phyloP scores from a whole-genome alignment of 1,284 basidiomycete genomes.

The Rhodotorula sp. region DNA sequence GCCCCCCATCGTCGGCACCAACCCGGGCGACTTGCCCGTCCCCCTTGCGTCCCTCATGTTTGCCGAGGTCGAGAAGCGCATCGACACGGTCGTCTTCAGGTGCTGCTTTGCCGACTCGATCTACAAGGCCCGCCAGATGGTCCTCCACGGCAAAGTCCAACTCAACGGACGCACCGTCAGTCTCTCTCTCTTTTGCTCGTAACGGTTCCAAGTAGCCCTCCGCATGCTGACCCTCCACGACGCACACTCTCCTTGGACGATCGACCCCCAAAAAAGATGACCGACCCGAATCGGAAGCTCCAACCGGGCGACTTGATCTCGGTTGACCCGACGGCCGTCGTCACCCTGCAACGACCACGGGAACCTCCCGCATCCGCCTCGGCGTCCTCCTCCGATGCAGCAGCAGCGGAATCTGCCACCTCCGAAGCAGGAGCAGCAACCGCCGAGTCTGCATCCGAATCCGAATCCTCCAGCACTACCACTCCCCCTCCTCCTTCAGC shows the following conservation, averaged over 20 bases:
- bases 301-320: conserved; percentile 93
- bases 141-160: conserved; percentile 82
- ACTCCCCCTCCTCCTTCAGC: conserved; percentile 26
- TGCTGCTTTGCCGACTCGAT: conserved; percentile 86
- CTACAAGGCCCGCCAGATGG: conserved; percentile 80
- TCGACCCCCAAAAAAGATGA: conserved; percentile 57
- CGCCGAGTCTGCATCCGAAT: conserved; percentile 17
- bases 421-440: conserved; percentile 15
- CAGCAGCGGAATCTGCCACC: conserved; percentile 21
- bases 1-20: conserved; percentile 69
- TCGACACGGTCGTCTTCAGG: conserved; percentile 90
- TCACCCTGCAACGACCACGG: conserved; percentile 26
- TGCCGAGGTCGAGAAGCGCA: conserved; percentile 82
- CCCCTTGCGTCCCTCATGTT: conserved; percentile 90
- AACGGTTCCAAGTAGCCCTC: not conserved
- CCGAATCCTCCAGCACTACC: conserved; percentile 28
- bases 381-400: conserved; percentile 17
- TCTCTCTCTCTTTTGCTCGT: conserved; percentile 19
- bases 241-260: too few species aligned
- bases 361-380: conserved; percentile 5
- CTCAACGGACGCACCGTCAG: conserved; percentile 85
- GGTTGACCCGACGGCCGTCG: conserved; percentile 75
- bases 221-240: not conserved
- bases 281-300: conserved; percentile 81
- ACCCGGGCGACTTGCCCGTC: conserved; percentile 30